These are phyloP conservation scores for Penicillium lagena DNA, from an alignment of 495 filamentous ascomycete species.

Conservation along the genomic window DNA sequence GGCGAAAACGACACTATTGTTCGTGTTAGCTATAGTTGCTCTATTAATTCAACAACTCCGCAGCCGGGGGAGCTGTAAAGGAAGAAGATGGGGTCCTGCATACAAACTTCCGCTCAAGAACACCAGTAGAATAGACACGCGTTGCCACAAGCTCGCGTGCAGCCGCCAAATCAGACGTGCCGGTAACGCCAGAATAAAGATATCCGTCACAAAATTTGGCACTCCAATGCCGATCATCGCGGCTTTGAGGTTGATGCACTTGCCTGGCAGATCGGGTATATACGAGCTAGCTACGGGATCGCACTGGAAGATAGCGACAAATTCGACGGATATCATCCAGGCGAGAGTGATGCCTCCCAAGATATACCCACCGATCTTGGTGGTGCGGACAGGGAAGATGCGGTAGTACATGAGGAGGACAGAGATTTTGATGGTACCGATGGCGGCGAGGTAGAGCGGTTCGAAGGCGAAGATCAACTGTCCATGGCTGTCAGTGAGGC, in stretches of 20 bases:
- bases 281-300: conserved; percentile 34
- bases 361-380: conserved; percentile 27
- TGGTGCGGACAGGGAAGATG: conserved; percentile 30
- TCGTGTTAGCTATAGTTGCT: neutral
- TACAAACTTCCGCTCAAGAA: conserved; percentile 13
- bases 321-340: conserved; percentile 36
- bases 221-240: conserved; percentile 41
- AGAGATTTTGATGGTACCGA: conserved; percentile 17
- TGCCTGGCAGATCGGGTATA: conserved; percentile 22
- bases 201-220: conserved; percentile 40
- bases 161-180: conserved; percentile 36
- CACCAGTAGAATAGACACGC: conserved; percentile 6
- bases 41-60: neutral
- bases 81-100: neutral
- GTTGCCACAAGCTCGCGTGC: conserved; percentile 12
- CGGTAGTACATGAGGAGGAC: conserved; percentile 41
- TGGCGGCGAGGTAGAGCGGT: conserved; percentile 3
- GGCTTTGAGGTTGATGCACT: conserved; percentile 37
- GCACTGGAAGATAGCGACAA: conserved; percentile 41
- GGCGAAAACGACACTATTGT: conserved; percentile 5
- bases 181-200: conserved; percentile 40
- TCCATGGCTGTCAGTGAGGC: conserved; percentile 12
- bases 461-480: conserved; percentile 8
- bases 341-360: conserved; percentile 29
- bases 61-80: neutral